Evolutionary conservation across 306 rosid genomes (phyloP).

Genomic region (Pterocarpus macrocarpus): DNA sequence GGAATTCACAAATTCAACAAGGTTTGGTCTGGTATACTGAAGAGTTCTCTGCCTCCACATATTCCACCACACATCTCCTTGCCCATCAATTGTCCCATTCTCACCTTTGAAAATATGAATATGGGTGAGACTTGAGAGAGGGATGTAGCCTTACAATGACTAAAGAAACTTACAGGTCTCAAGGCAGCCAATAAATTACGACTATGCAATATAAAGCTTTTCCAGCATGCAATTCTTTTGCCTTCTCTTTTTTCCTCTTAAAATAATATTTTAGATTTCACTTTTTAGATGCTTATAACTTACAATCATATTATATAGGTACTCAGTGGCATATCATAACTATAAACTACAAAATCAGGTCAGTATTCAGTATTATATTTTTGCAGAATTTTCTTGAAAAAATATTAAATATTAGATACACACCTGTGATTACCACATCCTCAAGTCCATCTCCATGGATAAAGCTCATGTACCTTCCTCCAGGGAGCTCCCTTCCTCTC

Average conservation of each 20-base stretch:
- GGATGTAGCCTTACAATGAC: neutral
- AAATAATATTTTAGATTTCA: conserved; percentile 16
- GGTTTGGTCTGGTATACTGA: conserved; percentile 84
- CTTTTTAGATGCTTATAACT: conserved; percentile 14
- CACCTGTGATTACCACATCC: conserved; percentile 87
- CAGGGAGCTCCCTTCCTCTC: conserved; percentile 93
- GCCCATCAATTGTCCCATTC: conserved; percentile 96
- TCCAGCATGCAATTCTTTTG: conserved; percentile 17
- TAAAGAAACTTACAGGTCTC: neutral
- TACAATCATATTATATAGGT: neutral
- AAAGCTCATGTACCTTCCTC: conserved; percentile 84
- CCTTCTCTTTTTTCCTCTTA: too few species aligned
- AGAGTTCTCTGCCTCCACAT: conserved; percentile 96
- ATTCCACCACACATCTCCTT: conserved; percentile 95
- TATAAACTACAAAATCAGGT: conserved; percentile 2
- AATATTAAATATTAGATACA: conserved; percentile 38
- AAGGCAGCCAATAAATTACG: neutral
- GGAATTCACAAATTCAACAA: conserved; percentile 82
- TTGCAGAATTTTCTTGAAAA: neutral
- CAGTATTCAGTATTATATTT: neutral
- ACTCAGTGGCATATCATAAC: neutral
- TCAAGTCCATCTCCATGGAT: conserved; percentile 79
- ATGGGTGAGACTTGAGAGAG: neutral
- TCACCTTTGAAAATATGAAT: conserved; percentile 55
- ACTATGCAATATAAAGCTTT: neutral